Conservation (phyloP, 1,139 yeast genomes). For the Sugiyamaella japonica region DNA sequence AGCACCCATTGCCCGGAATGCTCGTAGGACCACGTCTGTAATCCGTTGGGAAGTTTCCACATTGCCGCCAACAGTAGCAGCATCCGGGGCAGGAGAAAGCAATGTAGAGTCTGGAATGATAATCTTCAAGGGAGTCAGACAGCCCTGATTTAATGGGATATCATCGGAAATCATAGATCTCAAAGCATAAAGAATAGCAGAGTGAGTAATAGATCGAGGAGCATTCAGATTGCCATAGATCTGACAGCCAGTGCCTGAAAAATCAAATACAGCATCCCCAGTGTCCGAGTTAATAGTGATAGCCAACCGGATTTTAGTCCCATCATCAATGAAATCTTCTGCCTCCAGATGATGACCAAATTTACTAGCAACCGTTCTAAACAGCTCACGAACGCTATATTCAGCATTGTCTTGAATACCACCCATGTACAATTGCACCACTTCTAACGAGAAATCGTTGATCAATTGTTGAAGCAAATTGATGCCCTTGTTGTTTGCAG, state of each 20-base stretch:
- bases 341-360: conserved; percentile 46
- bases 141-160: conserved; percentile 84
- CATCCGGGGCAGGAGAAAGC: conserved; percentile 68
- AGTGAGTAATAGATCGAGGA: conserved; percentile 70
- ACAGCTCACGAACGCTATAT: conserved; percentile 49
- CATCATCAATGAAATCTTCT: conserved; percentile 61
- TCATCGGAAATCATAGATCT: conserved; percentile 73
- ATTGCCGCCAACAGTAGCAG: conserved; percentile 88
- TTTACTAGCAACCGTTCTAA: conserved; percentile 42
- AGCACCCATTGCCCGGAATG: conserved; percentile 75
- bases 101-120: conserved; percentile 68
- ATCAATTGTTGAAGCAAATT: conserved; percentile 51
- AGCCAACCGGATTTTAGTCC: conserved; percentile 51
- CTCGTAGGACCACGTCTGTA: conserved; percentile 73
- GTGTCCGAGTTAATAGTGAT: conserved; percentile 47
- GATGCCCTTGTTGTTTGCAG: conserved; percentile 67
- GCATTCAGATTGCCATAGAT: conserved; percentile 64
- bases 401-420: conserved; percentile 65
- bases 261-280: conserved; percentile 58
- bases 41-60: conserved; percentile 86
- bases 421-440: conserved; percentile 59
- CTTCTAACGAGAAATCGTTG: conserved; percentile 51
- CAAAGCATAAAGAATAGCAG: conserved; percentile 78
- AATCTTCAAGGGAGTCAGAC: conserved; percentile 67
- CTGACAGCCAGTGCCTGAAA: conserved; percentile 61